Evolutionary conservation across 1,284 basidiomycete genomes (phyloP), one percentile per base, ranked within the genome.

Genomic region (Boletellus deceptivus): DNA sequence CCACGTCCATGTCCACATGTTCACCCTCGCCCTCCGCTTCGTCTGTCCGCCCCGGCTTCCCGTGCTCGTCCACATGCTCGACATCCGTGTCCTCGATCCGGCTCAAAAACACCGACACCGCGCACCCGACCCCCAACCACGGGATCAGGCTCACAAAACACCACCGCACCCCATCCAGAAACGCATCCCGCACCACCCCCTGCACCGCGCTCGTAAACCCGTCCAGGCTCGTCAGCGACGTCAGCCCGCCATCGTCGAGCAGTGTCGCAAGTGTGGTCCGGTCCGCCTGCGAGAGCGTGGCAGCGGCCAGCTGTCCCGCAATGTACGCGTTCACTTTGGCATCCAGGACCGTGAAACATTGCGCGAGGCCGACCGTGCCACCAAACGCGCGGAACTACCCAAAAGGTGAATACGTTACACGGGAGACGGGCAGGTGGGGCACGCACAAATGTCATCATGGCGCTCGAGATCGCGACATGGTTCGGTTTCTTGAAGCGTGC

Each of bases 331-430:
- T 59, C 24, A 75, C 76, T 61, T 72, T 78, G 18, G 70, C 65
- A 55, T 72, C 72, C 49, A 80, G 68, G 29, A 79, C 67, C 2
- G 77, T 74, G 29, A 72, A 71, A 46, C 77, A 79, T 55, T 78
- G 77, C 0, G 78, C 76, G 27, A 80, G 69, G 27, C 78, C 78
- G 39, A 79, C 59, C 1, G 77, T 79, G 16, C 78, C 78, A 27
- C 79, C 78, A 24, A 79, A 65, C 0, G 74, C 62, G 24, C 75
- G 71, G 64, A 72, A 75, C 77, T 79, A 55, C 40, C 25, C 9
- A 24, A 17, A 29, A 17, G 3, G 13, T 6, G 25, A 42, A 31
- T 36, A 34, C 8, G 11, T 4, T 8, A 25, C 9, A 14, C 16
- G 27, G 4, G 4, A n/a, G 6, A 35, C 0, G 17, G 11, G 7